Conservation (phyloP, 306 rosid genomes). For the Benincasa hispida region DNA sequence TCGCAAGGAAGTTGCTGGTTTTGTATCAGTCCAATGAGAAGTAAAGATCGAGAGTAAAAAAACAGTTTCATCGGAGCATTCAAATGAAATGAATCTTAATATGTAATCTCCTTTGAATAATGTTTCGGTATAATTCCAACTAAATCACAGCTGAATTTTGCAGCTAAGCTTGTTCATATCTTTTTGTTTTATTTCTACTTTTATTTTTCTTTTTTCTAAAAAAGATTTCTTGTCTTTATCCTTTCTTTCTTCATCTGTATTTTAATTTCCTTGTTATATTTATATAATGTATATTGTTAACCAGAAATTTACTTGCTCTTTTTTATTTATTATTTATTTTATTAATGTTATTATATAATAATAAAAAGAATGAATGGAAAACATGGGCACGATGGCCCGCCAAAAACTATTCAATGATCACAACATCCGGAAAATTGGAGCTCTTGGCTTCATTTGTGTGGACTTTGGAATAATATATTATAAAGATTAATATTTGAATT, state of each 20-base stretch:
- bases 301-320: background rate
- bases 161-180: conserved; percentile 1
- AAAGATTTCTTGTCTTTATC: background rate
- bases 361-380: background rate
- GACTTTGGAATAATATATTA: background rate
- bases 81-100: background rate
- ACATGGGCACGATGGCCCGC: background rate
- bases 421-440: background rate
- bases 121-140: background rate
- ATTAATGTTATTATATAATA: no score
- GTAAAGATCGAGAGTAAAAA: background rate
- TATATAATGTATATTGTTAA: background rate
- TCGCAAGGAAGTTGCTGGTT: conserved; percentile 9
- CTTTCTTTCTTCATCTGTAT: background rate
- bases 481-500: background rate
- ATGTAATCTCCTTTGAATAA: background rate
- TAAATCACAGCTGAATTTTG: conserved; percentile 3
- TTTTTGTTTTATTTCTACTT: background rate
- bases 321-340: no score
- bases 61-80: no score
- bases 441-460: background rate
- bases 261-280: background rate
- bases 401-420: background rate
- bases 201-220: no score
- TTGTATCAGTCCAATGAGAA: conserved; percentile 8